Percentiles rank a stretch among this genome's conserved stretches.
phyloP scores from a whole-genome alignment of 106 monocot species.

The Dendrobium nobile region DNA sequence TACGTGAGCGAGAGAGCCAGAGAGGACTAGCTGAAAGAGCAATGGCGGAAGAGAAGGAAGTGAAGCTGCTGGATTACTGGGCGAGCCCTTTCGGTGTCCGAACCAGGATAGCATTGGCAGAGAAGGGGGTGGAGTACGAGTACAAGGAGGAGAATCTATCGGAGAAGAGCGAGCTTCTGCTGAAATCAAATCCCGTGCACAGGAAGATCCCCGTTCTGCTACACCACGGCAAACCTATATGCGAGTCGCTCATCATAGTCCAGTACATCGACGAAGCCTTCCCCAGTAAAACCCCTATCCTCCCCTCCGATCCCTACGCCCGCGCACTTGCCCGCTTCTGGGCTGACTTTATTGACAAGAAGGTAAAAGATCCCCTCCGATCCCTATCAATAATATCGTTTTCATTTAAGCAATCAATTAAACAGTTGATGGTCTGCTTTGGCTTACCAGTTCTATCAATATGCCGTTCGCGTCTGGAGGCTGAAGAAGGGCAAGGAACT shows the following conservation, averaged over 20 bases:
- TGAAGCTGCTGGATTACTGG: constrained; percentile 28
- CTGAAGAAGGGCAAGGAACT: background rate
- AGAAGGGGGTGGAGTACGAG: constrained; percentile 41
- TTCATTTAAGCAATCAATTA: background rate
- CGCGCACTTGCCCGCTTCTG: constrained; percentile 24
- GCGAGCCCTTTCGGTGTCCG: constrained; percentile 29
- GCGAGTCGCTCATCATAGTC: constrained; percentile 39
- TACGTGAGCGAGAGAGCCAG: too few relatives aligned
- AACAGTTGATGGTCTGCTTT: background rate
- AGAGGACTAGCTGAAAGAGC: too few relatives aligned
- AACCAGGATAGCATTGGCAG: constrained; percentile 32
- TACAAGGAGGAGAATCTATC: constrained; percentile 32
- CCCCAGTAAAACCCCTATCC: constrained; percentile 7
- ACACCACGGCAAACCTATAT: constrained; percentile 37
- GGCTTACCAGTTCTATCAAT: background rate
- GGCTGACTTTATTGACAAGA: constrained; percentile 29
- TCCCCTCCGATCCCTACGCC: constrained; percentile 25
- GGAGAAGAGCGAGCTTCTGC: constrained; percentile 31
- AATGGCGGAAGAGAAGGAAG: too few relatives aligned
- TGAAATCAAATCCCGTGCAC: constrained; percentile 35
- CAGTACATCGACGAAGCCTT: constrained; percentile 47
- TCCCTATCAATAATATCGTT: background rate
- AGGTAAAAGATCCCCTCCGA: background rate
- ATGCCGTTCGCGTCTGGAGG: background rate
- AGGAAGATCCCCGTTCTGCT: constrained; percentile 41